Evolutionary conservation across 176 grass and related monocot genomes (phyloP), one percentile per base, ranked within the genome.

Genomic region (Thalia dealbata): DNA sequence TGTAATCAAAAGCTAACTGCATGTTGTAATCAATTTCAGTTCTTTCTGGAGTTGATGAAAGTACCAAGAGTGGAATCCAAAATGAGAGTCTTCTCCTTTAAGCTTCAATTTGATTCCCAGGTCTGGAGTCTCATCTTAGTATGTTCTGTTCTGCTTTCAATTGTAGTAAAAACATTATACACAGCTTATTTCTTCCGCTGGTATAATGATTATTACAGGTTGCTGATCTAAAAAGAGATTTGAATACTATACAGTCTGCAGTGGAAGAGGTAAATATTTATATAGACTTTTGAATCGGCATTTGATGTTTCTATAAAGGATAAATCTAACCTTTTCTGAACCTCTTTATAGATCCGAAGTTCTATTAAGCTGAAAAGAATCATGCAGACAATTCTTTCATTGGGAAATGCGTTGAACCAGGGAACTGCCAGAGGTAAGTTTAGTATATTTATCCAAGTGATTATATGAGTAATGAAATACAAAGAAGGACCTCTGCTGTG

Each of bases 21-120:
- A 52, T 72, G 14, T n/a, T 80, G 30, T 64, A 69, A 81, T 50
- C 67, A 25, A 22, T 48, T 29, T 27, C 23, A 96, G 92, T 92
- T 87, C 63, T 92, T 96, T 76, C 52, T 92, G 84, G 92, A 96
- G 80, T 85, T 96, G 76, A 97, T 97, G 87, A 97, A 97, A 86
- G 89, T 97, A 56, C 89, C 93, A 82, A 86, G 89, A 64, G 87
- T 92, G 79, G 93, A 92, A 22, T 83, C 87, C 26, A 96, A 96
- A 86, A 45, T 92, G 59, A 90, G 84, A 81, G 84, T 96, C 63
- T 90, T 92, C 74, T 89, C 87, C 58, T 96, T 92, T 73, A 96
- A 92, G 80, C 84, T 92, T 56, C 91, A 88, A 59, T 96, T 92
- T 69, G 65, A 51, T 28, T 79, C 87, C 70, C 93, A 92, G 93